Percentiles rank a stretch among this genome's conserved stretches.
These are phyloP conservation scores for Torrubiellomyces zombiae DNA, from an alignment of 2,329 filamentous ascomycete genomes.

Conservation along the genomic window DNA sequence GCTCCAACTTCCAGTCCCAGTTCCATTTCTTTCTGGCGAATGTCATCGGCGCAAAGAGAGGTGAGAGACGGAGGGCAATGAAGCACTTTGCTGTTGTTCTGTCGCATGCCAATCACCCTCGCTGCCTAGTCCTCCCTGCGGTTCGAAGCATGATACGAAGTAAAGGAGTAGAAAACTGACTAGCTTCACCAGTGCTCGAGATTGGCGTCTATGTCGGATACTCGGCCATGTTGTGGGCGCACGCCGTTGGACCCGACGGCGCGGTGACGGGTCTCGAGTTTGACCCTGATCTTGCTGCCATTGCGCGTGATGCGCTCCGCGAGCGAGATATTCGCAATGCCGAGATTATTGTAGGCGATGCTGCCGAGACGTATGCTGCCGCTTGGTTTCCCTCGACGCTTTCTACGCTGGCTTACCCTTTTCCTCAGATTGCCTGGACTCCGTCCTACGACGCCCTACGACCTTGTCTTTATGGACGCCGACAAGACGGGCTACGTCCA, in stretches of 20 bases:
- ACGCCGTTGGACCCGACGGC: slow-evolving; percentile 26
- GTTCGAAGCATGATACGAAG: too few relatives aligned
- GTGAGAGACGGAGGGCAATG: slow-evolving; percentile 11
- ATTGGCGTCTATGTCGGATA: slow-evolving; percentile 32
- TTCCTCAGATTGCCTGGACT: slow-evolving; percentile 16
- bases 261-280: slow-evolving; percentile 29
- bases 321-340: slow-evolving; percentile 25
- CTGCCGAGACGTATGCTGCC: slow-evolving; percentile 24
- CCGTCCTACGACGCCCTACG: slow-evolving; percentile 21
- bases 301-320: slow-evolving; percentile 21
- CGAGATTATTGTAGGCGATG: slow-evolving; percentile 29
- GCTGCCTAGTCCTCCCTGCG: too few relatives aligned
- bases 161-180: too few relatives aligned
- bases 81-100: too few relatives aligned
- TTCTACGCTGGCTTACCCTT: slow-evolving; percentile 1
- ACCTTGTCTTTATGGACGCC: slow-evolving; percentile 37
- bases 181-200: slow-evolving; percentile 23
- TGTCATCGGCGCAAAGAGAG: slow-evolving; percentile 22
- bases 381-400: background rate
- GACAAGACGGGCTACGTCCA: slow-evolving; percentile 33
- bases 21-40: slow-evolving; percentile 23
- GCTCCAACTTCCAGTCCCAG: slow-evolving; percentile 24
- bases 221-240: slow-evolving; percentile 29
- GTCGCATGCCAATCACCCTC: too few relatives aligned
- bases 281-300: slow-evolving; percentile 22